Evolutionary conservation across 768 basidiomycete species (phyloP), one percentile per base, ranked within the genome.

Genomic region (Boletus vermiculosoides): DNA sequence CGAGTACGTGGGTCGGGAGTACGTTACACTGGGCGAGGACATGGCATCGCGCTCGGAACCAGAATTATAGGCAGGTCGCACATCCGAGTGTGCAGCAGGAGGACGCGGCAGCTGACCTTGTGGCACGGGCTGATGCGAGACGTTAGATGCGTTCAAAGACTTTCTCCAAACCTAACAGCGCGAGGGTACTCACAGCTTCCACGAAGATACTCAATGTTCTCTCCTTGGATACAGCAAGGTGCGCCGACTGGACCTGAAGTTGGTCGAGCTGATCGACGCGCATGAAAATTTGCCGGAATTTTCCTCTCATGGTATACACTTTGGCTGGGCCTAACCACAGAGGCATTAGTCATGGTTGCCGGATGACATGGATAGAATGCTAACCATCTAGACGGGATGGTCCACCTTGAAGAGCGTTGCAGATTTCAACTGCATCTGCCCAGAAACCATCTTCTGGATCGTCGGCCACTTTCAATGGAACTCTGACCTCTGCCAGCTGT

Each of bases 361-460:
- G 4, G 45, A 50, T n/a, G 9, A 28, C 6, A 42, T 0, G 4
- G 18, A 50, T 11, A 12, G 15, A 33, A 30, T 11, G n/a, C 64
- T 45, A 52, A 87, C 88, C 88, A 68, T 91, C 88, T 51, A 91
- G 84, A 57, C 86, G 77, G 12, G 84, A 81, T 12, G 87, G 83
- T 25, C 84, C 77, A 0, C 68, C 62, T 67, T 91, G 88, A 23
- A 90, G 76, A 56, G 77, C 76, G 13, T 80, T 72, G 45, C 79
- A 78, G 39, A 91, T 74, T 36, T 87, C 83, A 59, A 78, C 77
- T 2, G 88, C 86, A 65, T 88, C 83, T 7, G 83, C 88, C 88
- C 88, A 90, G 63, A 79, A 87, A 5, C 84, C 83, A 61, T 82
- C 84, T 37, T 77, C 76, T 5, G 74, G 71, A 54, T 80, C 71